A percentile compares a stretch with the other conserved stretches of the same genome.
Evolutionary conservation across 1,139 yeast species (phyloP).

Genomic region (Saccharomyces pastorianus): DNA sequence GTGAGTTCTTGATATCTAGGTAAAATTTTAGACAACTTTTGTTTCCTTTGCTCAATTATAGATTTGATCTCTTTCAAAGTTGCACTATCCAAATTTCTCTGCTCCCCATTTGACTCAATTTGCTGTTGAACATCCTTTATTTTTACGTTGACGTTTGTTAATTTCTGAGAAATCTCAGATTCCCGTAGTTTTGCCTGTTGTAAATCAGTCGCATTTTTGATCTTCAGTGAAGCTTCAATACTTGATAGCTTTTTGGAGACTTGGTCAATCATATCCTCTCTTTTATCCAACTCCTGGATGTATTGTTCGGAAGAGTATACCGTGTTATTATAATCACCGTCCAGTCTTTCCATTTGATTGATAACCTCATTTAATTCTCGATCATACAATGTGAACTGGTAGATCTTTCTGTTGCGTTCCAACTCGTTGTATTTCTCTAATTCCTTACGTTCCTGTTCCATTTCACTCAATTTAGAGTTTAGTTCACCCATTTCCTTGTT

Average conservation of each 20-base stretch:
- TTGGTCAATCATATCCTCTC: constrained; percentile 41
- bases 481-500: constrained; percentile 67
- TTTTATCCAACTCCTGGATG: constrained; percentile 39
- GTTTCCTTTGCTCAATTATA: constrained; percentile 38
- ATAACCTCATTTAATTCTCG: constrained; percentile 61
- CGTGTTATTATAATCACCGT: constrained; percentile 48
- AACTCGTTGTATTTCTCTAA: constrained; percentile 59
- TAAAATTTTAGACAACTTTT: constrained; percentile 34
- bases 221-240: constrained; percentile 34
- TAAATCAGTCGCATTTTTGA: constrained; percentile 44
- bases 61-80: constrained; percentile 29
- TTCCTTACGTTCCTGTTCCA: constrained; percentile 75
- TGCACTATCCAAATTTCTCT: constrained; percentile 21
- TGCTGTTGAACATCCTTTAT: constrained; percentile 29
- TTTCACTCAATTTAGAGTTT: constrained; percentile 63
- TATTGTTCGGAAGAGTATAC: constrained; percentile 38
- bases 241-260: constrained; percentile 29
- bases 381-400: constrained; percentile 70
- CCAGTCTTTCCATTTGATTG: constrained; percentile 53
- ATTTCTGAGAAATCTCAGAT: constrained; percentile 35
- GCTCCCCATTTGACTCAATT: constrained; percentile 24
- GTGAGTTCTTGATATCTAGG: constrained; percentile 42
- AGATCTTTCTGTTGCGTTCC: constrained; percentile 60
- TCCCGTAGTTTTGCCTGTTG: constrained; percentile 42
- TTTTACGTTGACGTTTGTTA: constrained; percentile 32